Evolutionary conservation across 75 land plant species (phyloP).

Genomic region (Azolla pinnata): DNA sequence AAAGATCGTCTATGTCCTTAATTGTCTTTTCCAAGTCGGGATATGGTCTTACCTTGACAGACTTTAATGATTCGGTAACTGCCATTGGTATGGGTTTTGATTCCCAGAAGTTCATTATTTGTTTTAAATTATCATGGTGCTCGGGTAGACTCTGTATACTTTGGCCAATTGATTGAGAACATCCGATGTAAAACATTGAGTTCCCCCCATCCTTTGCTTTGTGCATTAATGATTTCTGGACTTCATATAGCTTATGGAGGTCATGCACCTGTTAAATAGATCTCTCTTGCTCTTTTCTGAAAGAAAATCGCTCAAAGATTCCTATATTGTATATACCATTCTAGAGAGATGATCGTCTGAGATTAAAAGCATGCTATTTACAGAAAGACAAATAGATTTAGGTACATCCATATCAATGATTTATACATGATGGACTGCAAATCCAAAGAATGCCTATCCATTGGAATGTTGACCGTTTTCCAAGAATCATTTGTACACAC

Average conservation of each 20-base stretch:
- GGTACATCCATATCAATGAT: too few species aligned
- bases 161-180: not conserved
- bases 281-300: not conserved
- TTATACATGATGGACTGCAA: too few species aligned
- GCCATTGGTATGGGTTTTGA: not conserved
- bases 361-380: not conserved
- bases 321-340: not conserved
- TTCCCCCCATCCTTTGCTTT: not conserved
- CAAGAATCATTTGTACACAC: too few species aligned
- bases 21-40: not conserved
- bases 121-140: not conserved
- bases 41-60: not conserved
- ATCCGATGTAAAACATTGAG: not conserved
- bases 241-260: slow-evolving; percentile 9
- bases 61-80: not conserved
- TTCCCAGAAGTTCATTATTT: not conserved
- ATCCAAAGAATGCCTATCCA: too few species aligned
- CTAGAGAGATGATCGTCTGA: not conserved
- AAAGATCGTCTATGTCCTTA: not conserved
- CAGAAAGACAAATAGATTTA: too few species aligned
- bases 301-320: not conserved
- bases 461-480: too few species aligned
- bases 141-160: not conserved
- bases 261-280: slow-evolving; percentile 1
- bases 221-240: slow-evolving; percentile 1